Base-by-base conservation (phyloP, 345 rosid species). In the Ailanthus altissimus region DNA sequence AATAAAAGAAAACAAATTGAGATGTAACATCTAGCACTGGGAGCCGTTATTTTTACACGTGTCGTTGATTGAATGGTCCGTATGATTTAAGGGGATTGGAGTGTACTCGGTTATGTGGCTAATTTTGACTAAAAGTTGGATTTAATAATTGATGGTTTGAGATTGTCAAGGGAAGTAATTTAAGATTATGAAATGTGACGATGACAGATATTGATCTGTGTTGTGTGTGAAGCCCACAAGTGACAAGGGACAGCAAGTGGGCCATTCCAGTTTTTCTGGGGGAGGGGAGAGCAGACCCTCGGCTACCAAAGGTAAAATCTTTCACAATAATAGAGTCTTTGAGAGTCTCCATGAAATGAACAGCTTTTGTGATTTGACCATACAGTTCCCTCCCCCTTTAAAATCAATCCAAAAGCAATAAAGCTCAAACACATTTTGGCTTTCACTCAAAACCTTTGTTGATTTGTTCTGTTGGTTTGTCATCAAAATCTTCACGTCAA, bases 281-380 rank as follows among this genome's bases (percentile, higher is more conserved):
- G 73, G 81, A 77, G 69, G 68, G 70, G 74, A 58, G 75, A n/a
- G 47, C 56, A 58, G 58, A 8, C 36, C 5, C 5, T 5, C 5
- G 6, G 72, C 32, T 26, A 13, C 38, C 3, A 47, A 47, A 15
- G 43, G 8, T 70, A 78, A 77, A 78, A 59, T 74, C 69, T 74
- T 38, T 74, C n/a, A 73, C 94, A 86, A 90, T 90, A 90, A 90
- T 86, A 75, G 86, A 86, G 80, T 81, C 85, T 78, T n/a, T n/a
- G n/a, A n/a, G n/a, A n/a, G 21, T 18, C 11, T 32, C n/a, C 38
- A 60, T 28, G 20, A 28, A 47, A 63, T 75, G 73, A 83, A 81
- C 70, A 79, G 79, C 78, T 70, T 58, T 42, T 12, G 49, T 79
- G 88, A 86, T 84, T 82, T 90, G 89, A 86, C 85, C 68, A 75